phyloP scores from a whole-genome alignment of 352 stramenopile genomes.

The Globisporangium takayamanum region DNA sequence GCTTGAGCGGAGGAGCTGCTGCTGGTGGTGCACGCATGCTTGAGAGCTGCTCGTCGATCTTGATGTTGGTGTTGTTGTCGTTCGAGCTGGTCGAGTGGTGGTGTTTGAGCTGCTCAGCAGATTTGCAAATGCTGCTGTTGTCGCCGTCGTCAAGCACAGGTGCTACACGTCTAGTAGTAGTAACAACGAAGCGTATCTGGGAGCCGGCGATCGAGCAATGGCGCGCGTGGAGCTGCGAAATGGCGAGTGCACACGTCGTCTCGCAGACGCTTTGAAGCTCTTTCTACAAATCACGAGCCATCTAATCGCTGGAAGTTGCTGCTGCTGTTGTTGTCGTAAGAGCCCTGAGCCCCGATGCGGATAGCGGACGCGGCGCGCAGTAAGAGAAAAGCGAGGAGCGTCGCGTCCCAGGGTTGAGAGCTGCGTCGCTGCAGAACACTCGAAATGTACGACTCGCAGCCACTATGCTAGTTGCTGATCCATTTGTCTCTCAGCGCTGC shows the following conservation, averaged over 20 bases:
- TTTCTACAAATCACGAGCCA: neutral
- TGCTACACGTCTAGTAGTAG: neutral
- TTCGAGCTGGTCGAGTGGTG: too few species aligned
- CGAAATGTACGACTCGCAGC: too few species aligned
- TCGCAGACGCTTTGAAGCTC: neutral
- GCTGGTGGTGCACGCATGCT: too few species aligned
- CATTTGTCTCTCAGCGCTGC: too few species aligned
- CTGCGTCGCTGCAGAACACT: too few species aligned
- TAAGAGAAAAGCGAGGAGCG: conserved; percentile 1
- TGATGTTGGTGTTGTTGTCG: too few species aligned
- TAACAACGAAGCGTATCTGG: neutral
- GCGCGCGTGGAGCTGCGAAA: conserved; percentile 1
- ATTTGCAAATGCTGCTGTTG: too few species aligned
- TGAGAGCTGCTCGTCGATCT: too few species aligned
- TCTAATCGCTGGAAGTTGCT: neutral
- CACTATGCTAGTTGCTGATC: too few species aligned
- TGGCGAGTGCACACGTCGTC: neutral
- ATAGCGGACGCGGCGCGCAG: neutral
- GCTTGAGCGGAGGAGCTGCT: neutral
- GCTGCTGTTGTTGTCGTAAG: neutral
- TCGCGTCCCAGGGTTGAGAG: conserved; percentile 1
- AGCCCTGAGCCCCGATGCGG: neutral
- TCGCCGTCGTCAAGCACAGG: too few species aligned
- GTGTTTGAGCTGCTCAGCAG: too few species aligned
- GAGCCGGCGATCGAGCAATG: neutral